Evolutionary conservation across 768 basidiomycete genomes (phyloP), one percentile per base, ranked within the genome.

Genomic region (Mycena pura): DNA sequence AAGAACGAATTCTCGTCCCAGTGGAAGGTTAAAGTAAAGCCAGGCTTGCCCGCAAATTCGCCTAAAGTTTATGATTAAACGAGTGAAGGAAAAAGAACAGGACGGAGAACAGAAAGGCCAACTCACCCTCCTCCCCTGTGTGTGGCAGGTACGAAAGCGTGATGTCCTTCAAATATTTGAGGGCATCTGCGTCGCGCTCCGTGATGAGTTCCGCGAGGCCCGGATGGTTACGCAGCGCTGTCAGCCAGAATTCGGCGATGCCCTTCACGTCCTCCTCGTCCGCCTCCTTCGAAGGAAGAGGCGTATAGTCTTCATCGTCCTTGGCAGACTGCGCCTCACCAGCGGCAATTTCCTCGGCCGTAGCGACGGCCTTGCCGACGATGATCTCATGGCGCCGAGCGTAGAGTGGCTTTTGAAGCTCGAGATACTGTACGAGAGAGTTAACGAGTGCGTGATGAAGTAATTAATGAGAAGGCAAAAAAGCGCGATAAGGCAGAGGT

Each of bases 211-310:
- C 95, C 40, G 84, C 82, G 55, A 98, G 82, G 48, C 86, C 93
- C 54, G 90, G 76, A 74, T 99, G 95, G 77, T 97, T 99, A 66
- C 92, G 88, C 53, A 99, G 83, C 3, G 95, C 94, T 1, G 97
- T 99, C 69, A 97, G 87, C 96, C 96, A 99, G 84, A 99, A 99
- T 69, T 96, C 91, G 50, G 96, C 93, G 67, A 99, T 93, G 51
- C 89, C 82, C 17, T 70, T 53, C 13, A 34, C 56, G 13, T 48
- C 27, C n/a, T 40, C 60, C 13, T 28, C 40, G 11, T 31, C 50
- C 24, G 15, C 34, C 8, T 44, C 41, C 8, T 29, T 32, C 44
- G 15, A 6, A 5, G 31, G 78, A 14, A 93, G 81, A 19, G 86
- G 80, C 25, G 78, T 79, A 76, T 91, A 90, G 0, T 88, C 83